phyloP scores from a whole-genome alignment of 768 basidiomycete genomes.

The Lentinula boryana region DNA sequence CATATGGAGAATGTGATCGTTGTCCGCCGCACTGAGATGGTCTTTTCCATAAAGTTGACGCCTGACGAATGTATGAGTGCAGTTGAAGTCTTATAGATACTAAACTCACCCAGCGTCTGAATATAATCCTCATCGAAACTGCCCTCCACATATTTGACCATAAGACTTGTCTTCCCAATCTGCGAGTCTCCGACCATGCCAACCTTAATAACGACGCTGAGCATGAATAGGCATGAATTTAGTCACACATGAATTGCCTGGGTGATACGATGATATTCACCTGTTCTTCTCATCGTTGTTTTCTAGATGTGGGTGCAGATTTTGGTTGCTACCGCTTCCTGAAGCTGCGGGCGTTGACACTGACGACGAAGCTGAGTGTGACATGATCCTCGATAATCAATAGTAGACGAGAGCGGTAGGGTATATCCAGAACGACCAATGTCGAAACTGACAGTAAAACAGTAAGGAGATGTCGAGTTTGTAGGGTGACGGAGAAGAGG shows the following conservation, averaged over 20 bases:
- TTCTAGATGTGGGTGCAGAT: constrained; percentile 41
- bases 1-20: constrained; percentile 99
- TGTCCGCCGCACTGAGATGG: constrained; percentile 94
- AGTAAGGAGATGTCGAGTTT: constrained; percentile 2
- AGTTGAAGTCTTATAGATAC: neutral
- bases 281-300: constrained; percentile 76
- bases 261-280: constrained; percentile 20
- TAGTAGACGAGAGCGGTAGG: neutral
- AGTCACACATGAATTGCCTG: constrained; percentile 6
- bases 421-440: constrained; percentile 6
- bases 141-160: constrained; percentile 99
- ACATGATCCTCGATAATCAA: constrained; percentile 28
- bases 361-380: constrained; percentile 43
- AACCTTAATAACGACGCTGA: constrained; percentile 92
- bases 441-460: neutral
- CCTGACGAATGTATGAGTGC: constrained; percentile 32
- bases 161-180: constrained; percentile 98
- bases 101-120: constrained; percentile 85
- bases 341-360: constrained; percentile 31
- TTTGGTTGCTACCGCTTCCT: constrained; percentile 49
- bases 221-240: constrained; percentile 19
- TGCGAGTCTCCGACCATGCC: constrained; percentile 99
- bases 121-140: constrained; percentile 99
- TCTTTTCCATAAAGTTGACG: constrained; percentile 99
- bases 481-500: neutral